A percentile compares a stretch with the other conserved stretches of the same genome.
Evolutionary conservation across 345 rosid species (phyloP).

Genomic region (Punica granatum): DNA sequence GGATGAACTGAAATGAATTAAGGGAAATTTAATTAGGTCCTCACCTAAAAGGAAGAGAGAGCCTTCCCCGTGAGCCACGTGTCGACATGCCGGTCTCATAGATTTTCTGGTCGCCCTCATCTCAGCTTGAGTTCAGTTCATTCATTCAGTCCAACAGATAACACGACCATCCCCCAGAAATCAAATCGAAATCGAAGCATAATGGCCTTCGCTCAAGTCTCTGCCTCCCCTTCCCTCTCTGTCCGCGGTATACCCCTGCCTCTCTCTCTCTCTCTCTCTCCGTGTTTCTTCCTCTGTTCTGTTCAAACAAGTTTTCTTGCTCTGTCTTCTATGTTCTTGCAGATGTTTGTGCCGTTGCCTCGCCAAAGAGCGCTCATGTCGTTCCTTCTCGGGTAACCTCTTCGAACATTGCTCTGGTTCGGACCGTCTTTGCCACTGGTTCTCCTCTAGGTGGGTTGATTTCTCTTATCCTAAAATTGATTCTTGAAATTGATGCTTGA

Average conservation of each 20-base stretch:
- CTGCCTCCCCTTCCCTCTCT: conserved; percentile 34
- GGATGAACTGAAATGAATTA: too few relatives aligned
- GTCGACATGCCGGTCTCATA: not conserved
- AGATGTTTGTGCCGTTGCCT: conserved; percentile 30
- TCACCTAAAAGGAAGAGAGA: too few relatives aligned
- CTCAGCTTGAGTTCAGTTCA: not conserved
- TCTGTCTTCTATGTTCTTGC: conserved; percentile 1
- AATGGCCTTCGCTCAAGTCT: conserved; percentile 61
- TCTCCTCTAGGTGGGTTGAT: conserved; percentile 47
- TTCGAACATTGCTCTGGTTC: conserved; percentile 24
- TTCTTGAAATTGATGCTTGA: not conserved
- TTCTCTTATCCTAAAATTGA: not conserved
- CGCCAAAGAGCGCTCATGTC: conserved; percentile 12
- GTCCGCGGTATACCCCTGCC: not conserved
- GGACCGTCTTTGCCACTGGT: conserved; percentile 52
- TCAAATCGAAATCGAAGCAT: not conserved
- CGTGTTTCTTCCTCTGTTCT: not conserved
- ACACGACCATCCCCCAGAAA: too few relatives aligned
- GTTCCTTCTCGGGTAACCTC: conserved; percentile 13
- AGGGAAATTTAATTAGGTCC: too few relatives aligned
- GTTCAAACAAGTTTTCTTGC: not conserved
- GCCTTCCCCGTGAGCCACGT: too few relatives aligned
- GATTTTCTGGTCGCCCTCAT: not conserved
- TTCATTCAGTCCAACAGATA: not conserved
- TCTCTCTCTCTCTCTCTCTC: not conserved